These are phyloP conservation scores for Wickerhamiella sergipiensis DNA, from an alignment of 805 yeast species.

Conservation along the genomic window DNA sequence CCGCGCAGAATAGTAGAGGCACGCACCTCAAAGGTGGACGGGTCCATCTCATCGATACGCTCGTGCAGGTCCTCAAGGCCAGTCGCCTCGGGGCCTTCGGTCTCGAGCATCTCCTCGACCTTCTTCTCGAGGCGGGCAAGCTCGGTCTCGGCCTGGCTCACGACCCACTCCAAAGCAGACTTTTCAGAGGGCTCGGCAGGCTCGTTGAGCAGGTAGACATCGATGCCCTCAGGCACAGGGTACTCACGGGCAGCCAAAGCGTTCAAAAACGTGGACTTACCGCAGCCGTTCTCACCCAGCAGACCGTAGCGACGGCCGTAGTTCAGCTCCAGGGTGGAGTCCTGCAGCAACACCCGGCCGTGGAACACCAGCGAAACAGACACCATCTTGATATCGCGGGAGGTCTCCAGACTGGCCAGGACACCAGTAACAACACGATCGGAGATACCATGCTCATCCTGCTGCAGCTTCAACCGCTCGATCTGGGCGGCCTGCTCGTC, in stretches of 20 bases:
- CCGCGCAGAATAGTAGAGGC: constrained; percentile 93
- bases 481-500: constrained; percentile 33
- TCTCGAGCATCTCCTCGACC: constrained; percentile 79
- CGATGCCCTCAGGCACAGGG: constrained; percentile 87
- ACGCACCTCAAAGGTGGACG: constrained; percentile 88
- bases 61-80: constrained; percentile 80
- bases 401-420: constrained; percentile 70
- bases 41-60: constrained; percentile 91
- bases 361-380: constrained; percentile 89
- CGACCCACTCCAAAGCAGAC: constrained; percentile 92
- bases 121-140: constrained; percentile 79
- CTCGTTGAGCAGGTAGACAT: constrained; percentile 86
- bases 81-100: constrained; percentile 89
- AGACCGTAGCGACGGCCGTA: constrained; percentile 96
- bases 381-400: constrained; percentile 85
- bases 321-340: constrained; percentile 81
- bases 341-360: constrained; percentile 92
- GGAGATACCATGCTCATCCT: constrained; percentile 84
- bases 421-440: constrained; percentile 99
- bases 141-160: constrained; percentile 89
- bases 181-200: constrained; percentile 91
- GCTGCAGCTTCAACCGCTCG: constrained; percentile 79
- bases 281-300: constrained; percentile 97
- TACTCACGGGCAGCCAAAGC: constrained; percentile 92
- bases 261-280: constrained; percentile 89